Base-by-base conservation (phyloP, 768 basidiomycete species). In the Xerocomellus amylosporus region DNA sequence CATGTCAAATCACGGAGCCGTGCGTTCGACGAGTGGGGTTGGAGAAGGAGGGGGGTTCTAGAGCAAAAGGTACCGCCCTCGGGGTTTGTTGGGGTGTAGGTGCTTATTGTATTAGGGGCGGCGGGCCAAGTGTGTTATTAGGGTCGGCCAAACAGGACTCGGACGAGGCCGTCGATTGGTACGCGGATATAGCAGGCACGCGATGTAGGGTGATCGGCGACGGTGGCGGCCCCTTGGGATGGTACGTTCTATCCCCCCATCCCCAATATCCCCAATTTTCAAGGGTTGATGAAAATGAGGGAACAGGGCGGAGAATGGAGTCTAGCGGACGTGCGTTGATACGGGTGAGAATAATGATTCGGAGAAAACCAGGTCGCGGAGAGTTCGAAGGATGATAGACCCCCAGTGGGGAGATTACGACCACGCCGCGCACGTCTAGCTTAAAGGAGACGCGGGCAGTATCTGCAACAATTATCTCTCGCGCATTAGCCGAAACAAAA, bases 401-500 rank as follows among this genome's bases (percentile, higher is more conserved):
- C 12, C 2, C 24, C 24, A 24, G 24, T 24, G 24, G 24, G 24
- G 24, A 24, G 24, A 24, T 24, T 24, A 24, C 24, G 24, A 24
- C 4, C 4, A 24, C 24, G 24, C 2, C 2, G 24, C 24, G 24
- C 24, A 24, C 24, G 24, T 24, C 24, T 24, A 24, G 24, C 24
- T 24, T 4, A 24, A 24, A 17, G 53, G 55, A 13, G 26, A 17
- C 19, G 26, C 19, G 5, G 13, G 49, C 8, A 10, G 9, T 10
- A 20, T 28, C 31, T 52, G 15, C 20, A 34, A 33, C n/a, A 3
- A 20, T 19, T 51, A 7, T 30, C 24, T 37, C 33, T n/a, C 22
- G 43, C 19, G 36, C 26, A 24, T 30, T 42, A 59, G n/a, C 49
- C 49, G 57, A 42, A n/a, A 14, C n/a, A 13, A 44, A 28, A 51